Base-by-base conservation (phyloP, 2,329 filamentous ascomycete genomes). In the Metarhizium robertsii region DNA sequence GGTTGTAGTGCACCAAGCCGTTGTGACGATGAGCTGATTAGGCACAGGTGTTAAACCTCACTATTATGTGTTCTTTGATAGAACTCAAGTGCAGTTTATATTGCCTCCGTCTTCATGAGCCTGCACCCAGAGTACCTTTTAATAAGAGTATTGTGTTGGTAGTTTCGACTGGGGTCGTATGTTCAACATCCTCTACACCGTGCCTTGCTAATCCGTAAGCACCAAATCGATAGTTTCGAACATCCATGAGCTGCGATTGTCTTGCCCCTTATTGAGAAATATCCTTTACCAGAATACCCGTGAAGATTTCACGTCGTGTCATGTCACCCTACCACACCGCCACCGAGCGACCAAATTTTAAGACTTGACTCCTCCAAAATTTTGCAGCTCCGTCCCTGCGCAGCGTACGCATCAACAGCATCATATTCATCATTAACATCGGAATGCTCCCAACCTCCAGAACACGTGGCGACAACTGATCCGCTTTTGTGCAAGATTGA, bases 381-480 rank as follows among this genome's bases (percentile, higher is more conserved):
- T 8, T 20, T 53, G 52, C 20, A 56, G 6, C 42, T 47, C 29
- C 29, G 47, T 10, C 6, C 8, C 11, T 50, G 47, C 10, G 30
- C 16, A 42, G 25, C 20, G 10, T 46, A n/a, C 10, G 6, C 48
- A 8, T 13, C 14, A 29, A 4, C 32, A 6, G 4, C 14, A 32
- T 52, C 46, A 57, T 2, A 20, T 30, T 43, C 8, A 2, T 52
- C 49, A 25, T 48, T 30, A 2, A 50, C 8, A 16, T 7, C 14
- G 6, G 63, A 58, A 36, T 69, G 70, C 16, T 68, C 69, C 80
- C 79, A 83, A 2, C 76, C 75, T 2, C 80, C 80, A 0, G 79
- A 79, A 61, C 79, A 83, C 0, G 80, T 83, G 20, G 77, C 80
- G 16, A 76, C 67, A 1, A 83, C 80, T 0, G 79, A 78, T 2